Base-by-base conservation (phyloP, 139 green algal species). In the Micractinium conductrix region DNA sequence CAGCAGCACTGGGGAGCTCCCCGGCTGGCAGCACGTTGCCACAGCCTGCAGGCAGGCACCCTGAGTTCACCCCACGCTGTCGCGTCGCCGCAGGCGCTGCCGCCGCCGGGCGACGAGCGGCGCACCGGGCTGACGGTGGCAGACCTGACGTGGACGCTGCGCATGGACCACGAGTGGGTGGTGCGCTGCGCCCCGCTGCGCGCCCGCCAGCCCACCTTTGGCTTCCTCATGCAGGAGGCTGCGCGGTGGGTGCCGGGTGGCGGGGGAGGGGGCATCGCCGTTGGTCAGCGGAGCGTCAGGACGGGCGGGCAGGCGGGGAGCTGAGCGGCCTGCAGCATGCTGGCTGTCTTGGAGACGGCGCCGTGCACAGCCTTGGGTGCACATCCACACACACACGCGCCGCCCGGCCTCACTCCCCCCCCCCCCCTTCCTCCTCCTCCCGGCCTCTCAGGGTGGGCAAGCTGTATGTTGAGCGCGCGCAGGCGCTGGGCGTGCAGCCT, bases 121-220 rank as follows among this genome's bases (percentile, higher is more conserved):
- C 50, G 30, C 26, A 60, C 37, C 37, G 78, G 68, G 42, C 60
- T 90, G 24, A 8, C 21, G 1, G 40, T 86, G 0, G 40, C 38
- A 0, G 83, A 85, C 40, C 82, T 93, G 83, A 87, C 75, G 0
- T 93, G 91, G 91, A 93, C 87, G 0, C 44, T 93, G 2, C 30
- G 44, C 12, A 79, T 71, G 48, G 89, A 92, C 48, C 58, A 86
- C 38, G 83, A 90, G 26, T 88, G 65, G 37, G 53, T 79, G 2
- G 68, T 93, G 17, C 90, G 48, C 17, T 85, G 73, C 8, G 78
- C 73, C 4, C 42, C 74, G 58, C 78, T 92, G 60, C 72, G 83
- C 9, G 60, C 62, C n/a, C 44, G 40, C 10, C n/a, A 50, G 6
- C 85, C 83, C 4, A 68, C 44, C 55, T 87, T 90, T 37, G 89